Percentiles rank a stretch among this genome's conserved stretches.
phyloP scores from a whole-genome alignment of 192 early-diverging fungal genomes.

The Spinellus fusiger region DNA sequence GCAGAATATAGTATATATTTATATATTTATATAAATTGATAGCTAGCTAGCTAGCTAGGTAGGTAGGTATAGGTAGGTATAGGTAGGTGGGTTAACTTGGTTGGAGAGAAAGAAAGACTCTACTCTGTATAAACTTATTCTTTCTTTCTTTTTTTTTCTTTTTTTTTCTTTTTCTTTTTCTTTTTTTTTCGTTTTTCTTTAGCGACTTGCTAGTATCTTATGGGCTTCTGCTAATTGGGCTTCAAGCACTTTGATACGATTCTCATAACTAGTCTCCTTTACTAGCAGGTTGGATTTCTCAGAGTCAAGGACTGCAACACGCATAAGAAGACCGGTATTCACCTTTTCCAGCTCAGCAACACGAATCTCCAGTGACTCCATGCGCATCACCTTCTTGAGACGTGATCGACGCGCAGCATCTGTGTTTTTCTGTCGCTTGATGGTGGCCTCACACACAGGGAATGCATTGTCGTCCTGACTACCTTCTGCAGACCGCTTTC shows the following conservation, averaged over 20 bases:
- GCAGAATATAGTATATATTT: too few species aligned
- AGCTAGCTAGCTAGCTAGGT: too few species aligned
- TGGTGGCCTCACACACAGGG: slow-evolving; percentile 39
- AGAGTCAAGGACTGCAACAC: slow-evolving; percentile 45
- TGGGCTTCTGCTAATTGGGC: slow-evolving; percentile 47
- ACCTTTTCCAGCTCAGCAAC: slow-evolving; percentile 75
- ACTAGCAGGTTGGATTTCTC: slow-evolving; percentile 39
- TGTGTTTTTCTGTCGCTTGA: slow-evolving; percentile 76
- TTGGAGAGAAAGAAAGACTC: too few species aligned
- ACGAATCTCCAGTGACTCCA: slow-evolving; percentile 77
- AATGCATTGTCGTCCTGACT: slow-evolving; percentile 3
- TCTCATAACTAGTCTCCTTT: slow-evolving; percentile 41
- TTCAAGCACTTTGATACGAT: slow-evolving; percentile 43
- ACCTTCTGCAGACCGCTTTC: slow-evolving; percentile 5
- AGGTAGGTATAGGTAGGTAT: too few species aligned
- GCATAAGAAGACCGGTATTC: slow-evolving; percentile 50
- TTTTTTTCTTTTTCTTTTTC: neutral
- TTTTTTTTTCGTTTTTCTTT: neutral
- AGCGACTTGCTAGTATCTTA: slow-evolving; percentile 26
- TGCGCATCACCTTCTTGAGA: slow-evolving; percentile 74
- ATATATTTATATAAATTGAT: too few species aligned
- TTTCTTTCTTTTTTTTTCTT: neutral
- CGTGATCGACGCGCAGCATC: slow-evolving; percentile 92
- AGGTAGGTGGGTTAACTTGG: too few species aligned
- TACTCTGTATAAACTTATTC: too few species aligned